phyloP scores from a whole-genome alignment of 257 asterid genomes.

The Cynanchum wilfordii region DNA sequence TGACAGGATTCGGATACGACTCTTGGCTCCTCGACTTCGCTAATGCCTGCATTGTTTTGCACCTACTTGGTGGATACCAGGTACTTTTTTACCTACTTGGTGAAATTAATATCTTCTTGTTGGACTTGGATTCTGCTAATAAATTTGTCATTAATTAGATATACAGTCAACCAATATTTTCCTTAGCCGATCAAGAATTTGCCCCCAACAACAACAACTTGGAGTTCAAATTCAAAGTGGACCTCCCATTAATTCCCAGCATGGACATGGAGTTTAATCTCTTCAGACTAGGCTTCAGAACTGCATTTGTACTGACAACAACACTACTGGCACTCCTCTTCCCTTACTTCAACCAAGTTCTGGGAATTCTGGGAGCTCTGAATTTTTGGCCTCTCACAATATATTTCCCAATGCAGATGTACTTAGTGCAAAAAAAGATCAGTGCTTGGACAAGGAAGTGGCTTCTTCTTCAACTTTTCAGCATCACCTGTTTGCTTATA shows the following conservation, averaged over 20 bases:
- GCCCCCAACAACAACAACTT: not conserved
- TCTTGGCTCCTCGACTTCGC: constrained; percentile 71
- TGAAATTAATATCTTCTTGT: no score
- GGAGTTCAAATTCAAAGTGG: constrained; percentile 23
- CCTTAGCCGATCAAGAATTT: constrained; percentile 41
- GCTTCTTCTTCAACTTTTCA: constrained; percentile 51
- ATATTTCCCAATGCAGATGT: constrained; percentile 70
- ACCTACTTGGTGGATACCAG: constrained; percentile 67
- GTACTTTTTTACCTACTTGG: no score
- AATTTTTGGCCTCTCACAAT: constrained; percentile 63
- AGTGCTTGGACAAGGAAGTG: constrained; percentile 52
- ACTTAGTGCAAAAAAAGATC: constrained; percentile 46
- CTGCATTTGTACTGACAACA: constrained; percentile 51
- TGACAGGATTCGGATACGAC: constrained; percentile 47
- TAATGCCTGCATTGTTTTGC: constrained; percentile 53
- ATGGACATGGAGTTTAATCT: constrained; percentile 43
- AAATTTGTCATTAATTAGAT: constrained; percentile 29
- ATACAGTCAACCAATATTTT: constrained; percentile 59
- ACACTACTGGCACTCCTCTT: constrained; percentile 44
- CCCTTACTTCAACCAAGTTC: constrained; percentile 65
- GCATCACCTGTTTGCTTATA: constrained; percentile 35
- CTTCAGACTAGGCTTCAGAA: constrained; percentile 58
- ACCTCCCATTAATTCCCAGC: constrained; percentile 41
- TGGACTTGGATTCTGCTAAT: not conserved
- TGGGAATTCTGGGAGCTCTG: constrained; percentile 62